These are phyloP conservation scores for Paraphaeosphaeria sporulosa DNA, from an alignment of 2,329 filamentous ascomycete genomes.

Conservation along the genomic window DNA sequence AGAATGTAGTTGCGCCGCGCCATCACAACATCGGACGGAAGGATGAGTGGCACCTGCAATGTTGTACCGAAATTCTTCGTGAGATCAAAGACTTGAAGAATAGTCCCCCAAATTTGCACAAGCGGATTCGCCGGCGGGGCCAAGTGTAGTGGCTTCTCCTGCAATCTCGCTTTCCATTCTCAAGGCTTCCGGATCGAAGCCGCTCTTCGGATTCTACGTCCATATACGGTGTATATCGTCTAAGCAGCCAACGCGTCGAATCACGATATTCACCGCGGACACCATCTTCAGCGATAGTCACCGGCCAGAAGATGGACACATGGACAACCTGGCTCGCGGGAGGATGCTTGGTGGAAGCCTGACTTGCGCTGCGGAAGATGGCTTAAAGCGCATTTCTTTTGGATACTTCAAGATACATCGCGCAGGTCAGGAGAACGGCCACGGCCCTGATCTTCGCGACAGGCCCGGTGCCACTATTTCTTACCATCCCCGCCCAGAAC, in stretches of 20 bases:
- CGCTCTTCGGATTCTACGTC: background rate
- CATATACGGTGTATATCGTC: background rate
- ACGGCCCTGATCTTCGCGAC: constrained; percentile 11
- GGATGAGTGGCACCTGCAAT: too few species aligned
- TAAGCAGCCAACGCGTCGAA: background rate
- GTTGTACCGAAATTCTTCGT: too few species aligned
- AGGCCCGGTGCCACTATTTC: constrained; percentile 2
- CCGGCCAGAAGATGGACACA: background rate
- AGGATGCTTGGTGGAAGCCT: constrained; percentile 10
- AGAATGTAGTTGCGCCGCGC: too few species aligned
- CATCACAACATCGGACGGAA: too few species aligned
- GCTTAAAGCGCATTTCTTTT: constrained; percentile 10
- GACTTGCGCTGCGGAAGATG: background rate
- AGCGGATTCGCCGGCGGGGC: too few species aligned
- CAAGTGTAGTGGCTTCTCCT: background rate
- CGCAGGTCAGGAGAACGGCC: constrained; percentile 3
- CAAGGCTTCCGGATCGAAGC: background rate
- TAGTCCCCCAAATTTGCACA: too few species aligned
- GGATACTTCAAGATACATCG: constrained; percentile 13
- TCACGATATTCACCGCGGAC: constrained; percentile 5
- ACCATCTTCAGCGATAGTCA: constrained; percentile 8
- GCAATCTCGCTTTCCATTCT: background rate
- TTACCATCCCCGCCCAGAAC: constrained; percentile 13
- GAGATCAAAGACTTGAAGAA: too few species aligned
- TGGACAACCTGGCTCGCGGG: constrained; percentile 10